Conservation (phyloP, 495 filamentous ascomycete genomes). For the Hypoxylon fragiforme region DNA sequence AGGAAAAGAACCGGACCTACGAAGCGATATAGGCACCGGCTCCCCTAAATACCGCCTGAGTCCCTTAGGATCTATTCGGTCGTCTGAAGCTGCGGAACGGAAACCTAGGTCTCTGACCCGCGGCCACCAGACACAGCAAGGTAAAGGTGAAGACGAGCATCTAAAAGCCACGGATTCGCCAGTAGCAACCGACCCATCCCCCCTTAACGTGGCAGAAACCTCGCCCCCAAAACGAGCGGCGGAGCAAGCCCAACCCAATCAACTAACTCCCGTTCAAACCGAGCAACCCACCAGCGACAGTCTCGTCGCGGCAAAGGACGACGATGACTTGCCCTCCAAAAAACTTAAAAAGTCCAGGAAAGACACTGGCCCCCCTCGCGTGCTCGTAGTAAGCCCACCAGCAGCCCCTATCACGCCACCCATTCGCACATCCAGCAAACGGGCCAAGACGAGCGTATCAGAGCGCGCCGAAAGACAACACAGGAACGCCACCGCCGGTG, state of each 20-base stretch:
- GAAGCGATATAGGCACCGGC: neutral
- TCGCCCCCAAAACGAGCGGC: neutral
- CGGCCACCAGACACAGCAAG: neutral
- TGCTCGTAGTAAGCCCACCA: constrained; percentile 9
- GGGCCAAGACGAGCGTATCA: neutral
- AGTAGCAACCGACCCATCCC: no score
- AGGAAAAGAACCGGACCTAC: constrained; percentile 12
- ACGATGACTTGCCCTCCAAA: no score
- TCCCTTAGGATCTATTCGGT: constrained; percentile 8
- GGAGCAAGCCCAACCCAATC: neutral
- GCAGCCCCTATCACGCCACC: constrained; percentile 14
- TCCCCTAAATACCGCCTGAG: constrained; percentile 3
- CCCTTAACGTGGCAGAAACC: constrained; percentile 3
- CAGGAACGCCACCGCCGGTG: neutral
- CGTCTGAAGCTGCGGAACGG: neutral
- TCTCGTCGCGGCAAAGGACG: neutral
- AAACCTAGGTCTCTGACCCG: neutral
- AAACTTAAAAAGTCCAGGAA: no score
- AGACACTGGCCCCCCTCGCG: no score
- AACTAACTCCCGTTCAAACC: neutral
- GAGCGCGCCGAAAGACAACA: neutral
- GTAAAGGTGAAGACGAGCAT: neutral
- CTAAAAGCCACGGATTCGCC: neutral
- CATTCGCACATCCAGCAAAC: constrained; percentile 32
- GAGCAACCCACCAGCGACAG: neutral